Conservation (phyloP, 306 rosid species). For the Cicer chorassanicum region DNA sequence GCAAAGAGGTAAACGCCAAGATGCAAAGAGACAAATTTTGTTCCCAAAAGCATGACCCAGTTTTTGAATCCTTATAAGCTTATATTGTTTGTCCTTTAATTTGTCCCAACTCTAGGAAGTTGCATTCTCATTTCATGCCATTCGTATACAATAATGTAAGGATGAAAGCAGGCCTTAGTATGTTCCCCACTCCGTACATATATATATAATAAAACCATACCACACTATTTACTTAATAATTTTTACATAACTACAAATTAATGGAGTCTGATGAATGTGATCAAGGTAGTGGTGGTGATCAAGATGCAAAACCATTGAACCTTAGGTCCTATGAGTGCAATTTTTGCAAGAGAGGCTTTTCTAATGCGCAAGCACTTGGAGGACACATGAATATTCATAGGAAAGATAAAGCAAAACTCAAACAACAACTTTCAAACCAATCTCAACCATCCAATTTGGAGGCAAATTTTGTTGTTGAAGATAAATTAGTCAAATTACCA, state of each 20-base stretch:
- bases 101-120: slow-evolving; percentile 49
- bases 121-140: slow-evolving; percentile 42
- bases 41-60: slow-evolving; percentile 31
- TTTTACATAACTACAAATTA: not conserved
- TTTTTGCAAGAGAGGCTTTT: slow-evolving; percentile 82
- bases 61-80: slow-evolving; percentile 14
- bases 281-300: slow-evolving; percentile 31
- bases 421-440: slow-evolving; percentile 52
- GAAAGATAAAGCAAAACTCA: slow-evolving; percentile 79
- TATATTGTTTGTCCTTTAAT: slow-evolving; percentile 51
- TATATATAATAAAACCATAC: slow-evolving; percentile 17
- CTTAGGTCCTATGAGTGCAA: slow-evolving; percentile 72
- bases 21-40: slow-evolving; percentile 23
- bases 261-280: slow-evolving; percentile 52
- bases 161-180: slow-evolving; percentile 54
- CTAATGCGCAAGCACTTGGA: slow-evolving; percentile 94
- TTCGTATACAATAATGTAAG: slow-evolving; percentile 38
- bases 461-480: not conserved
- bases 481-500: slow-evolving; percentile 7
- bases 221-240: no score
- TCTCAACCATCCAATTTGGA: slow-evolving; percentile 39
- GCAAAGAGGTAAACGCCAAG: slow-evolving; percentile 32
- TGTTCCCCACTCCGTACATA: slow-evolving; percentile 31
- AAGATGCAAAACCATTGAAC: slow-evolving; percentile 31
- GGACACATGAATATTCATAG: slow-evolving; percentile 94